Percentiles rank a stretch among this genome's conserved stretches.
These are phyloP conservation scores for Saccharomyces hybrid DNA, from an alignment of 1,139 yeast species.

Conservation along the genomic window DNA sequence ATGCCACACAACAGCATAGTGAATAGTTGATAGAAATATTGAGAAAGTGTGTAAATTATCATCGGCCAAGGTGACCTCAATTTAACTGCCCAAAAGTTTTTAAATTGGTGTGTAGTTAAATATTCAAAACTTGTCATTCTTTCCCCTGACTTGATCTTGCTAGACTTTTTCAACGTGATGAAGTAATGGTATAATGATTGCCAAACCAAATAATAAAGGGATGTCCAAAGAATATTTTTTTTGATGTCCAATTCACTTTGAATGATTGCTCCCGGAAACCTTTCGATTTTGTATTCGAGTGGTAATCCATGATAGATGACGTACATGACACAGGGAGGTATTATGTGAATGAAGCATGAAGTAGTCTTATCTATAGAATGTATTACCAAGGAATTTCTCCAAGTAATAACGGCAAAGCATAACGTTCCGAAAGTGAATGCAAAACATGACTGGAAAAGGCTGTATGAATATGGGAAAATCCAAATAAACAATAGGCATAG, in stretches of 20 bases:
- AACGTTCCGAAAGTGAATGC: conserved; percentile 87
- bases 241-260: conserved; percentile 53
- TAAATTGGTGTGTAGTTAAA: conserved; percentile 63
- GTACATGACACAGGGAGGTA: conserved; percentile 86
- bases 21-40: conserved; percentile 74
- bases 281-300: conserved; percentile 41
- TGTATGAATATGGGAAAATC: conserved; percentile 68
- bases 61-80: conserved; percentile 82
- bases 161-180: conserved; percentile 72
- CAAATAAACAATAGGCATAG: conserved; percentile 67
- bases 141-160: conserved; percentile 71
- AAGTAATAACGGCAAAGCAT: conserved; percentile 89
- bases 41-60: conserved; percentile 76
- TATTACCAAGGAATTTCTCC: conserved; percentile 90
- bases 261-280: conserved; percentile 79
- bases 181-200: conserved; percentile 85
- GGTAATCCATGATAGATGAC: conserved; percentile 80
- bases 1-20: conserved; percentile 88
- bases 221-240: conserved; percentile 69
- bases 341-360: conserved; percentile 79
- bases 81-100: conserved; percentile 68
- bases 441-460: conserved; percentile 73
- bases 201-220: conserved; percentile 86
- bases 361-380: conserved; percentile 92
- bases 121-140: conserved; percentile 83